Evolutionary conservation across 305 asterid species (phyloP).

Genomic region (Fraxinus latifolia): DNA sequence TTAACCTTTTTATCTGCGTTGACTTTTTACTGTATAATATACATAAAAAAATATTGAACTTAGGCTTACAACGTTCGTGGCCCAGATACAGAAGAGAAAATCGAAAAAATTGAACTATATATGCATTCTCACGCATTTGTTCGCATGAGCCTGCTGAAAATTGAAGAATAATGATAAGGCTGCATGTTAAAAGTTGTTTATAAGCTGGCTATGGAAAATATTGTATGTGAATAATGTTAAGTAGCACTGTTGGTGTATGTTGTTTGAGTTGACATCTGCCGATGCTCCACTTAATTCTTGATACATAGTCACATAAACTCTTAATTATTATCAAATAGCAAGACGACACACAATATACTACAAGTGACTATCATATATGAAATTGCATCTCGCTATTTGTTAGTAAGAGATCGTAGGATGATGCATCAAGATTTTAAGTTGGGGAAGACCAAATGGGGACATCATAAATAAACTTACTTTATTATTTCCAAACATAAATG

Average conservation of each 20-base stretch:
- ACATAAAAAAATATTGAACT: no score
- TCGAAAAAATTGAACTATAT: no score
- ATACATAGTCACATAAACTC: background rate
- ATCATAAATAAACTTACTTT: no score
- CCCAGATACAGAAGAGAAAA: no score
- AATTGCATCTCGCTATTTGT: background rate
- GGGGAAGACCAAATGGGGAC: background rate
- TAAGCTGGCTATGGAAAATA: background rate
- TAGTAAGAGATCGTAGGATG: background rate
- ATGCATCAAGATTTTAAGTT: background rate
- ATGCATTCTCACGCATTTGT: background rate
- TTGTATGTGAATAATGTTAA: background rate
- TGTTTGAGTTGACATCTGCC: background rate
- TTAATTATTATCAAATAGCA: no score
- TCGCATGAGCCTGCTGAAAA: background rate
- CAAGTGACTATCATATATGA: background rate
- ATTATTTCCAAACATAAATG: background rate
- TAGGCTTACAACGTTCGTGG: no score
- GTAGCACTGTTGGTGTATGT: background rate
- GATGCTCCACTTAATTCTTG: background rate
- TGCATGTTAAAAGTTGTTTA: background rate
- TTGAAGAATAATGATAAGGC: background rate
- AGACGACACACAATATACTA: background rate
- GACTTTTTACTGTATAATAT: background rate
- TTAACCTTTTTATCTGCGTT: background rate